A percentile compares a stretch with the other conserved stretches of the same genome.
These are phyloP conservation scores for Pleodorina starrii DNA, from an alignment of 139 green algal species.

Conservation along the genomic window DNA sequence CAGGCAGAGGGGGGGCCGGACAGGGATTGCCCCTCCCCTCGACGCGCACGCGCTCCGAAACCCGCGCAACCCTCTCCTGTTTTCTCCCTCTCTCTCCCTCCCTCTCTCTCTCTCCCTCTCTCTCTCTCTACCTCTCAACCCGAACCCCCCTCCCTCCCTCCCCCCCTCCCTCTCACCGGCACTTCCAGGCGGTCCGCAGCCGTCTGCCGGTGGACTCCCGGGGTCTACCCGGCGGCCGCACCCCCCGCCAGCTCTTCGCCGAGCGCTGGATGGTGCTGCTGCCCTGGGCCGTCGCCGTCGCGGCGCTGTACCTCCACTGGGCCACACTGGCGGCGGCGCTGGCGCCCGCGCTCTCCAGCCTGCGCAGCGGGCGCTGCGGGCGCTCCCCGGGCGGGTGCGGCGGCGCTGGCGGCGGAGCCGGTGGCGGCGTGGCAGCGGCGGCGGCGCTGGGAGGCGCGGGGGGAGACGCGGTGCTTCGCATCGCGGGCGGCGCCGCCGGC, in stretches of 20 bases:
- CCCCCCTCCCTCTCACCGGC: too few relatives aligned
- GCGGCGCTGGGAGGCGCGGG: background rate
- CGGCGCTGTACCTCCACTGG: slow-evolving; percentile 15
- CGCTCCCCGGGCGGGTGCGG: background rate
- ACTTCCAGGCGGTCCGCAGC: background rate
- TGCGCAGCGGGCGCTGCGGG: too few relatives aligned
- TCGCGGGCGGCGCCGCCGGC: background rate
- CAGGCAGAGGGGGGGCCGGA: too few relatives aligned
- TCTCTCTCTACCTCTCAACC: too few relatives aligned
- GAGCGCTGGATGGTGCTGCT: slow-evolving; percentile 41
- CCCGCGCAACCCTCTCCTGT: too few relatives aligned
- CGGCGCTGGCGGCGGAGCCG: background rate
- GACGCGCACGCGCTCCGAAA: too few relatives aligned
- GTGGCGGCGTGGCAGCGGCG: background rate
- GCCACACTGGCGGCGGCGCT: background rate
- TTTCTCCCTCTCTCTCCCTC: too few relatives aligned
- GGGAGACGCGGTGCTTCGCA: background rate
- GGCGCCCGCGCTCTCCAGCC: background rate
- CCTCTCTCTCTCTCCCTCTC: too few relatives aligned
- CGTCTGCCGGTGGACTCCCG: slow-evolving; percentile 20
- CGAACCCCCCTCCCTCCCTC: too few relatives aligned
- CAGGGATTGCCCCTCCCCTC: too few relatives aligned
- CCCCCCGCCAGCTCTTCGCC: slow-evolving; percentile 32
- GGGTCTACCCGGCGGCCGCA: background rate
- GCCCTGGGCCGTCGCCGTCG: slow-evolving; percentile 11